phyloP scores from a whole-genome alignment of 805 yeast species.

The Ogataea paraovalis region DNA sequence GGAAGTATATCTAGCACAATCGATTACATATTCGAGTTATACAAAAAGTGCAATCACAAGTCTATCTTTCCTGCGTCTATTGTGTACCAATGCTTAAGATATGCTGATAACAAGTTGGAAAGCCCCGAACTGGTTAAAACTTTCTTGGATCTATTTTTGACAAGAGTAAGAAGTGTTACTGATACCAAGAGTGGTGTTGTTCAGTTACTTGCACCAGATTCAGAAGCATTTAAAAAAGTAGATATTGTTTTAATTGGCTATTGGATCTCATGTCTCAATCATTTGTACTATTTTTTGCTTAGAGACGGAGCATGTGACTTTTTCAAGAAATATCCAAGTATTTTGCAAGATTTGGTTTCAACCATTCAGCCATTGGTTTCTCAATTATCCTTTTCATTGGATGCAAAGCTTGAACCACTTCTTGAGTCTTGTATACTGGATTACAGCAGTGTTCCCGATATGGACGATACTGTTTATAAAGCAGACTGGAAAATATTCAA shows the following conservation, averaged over 20 bases:
- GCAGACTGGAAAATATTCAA: conserved; percentile 57
- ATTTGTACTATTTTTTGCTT: conserved; percentile 70
- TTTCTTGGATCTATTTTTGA: conserved; percentile 54
- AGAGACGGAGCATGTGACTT: conserved; percentile 55
- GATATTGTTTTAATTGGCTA: conserved; percentile 74
- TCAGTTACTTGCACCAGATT: conserved; percentile 9
- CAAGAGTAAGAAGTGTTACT: conserved; percentile 57
- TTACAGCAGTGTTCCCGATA: conserved; percentile 79
- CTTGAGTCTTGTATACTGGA: conserved; percentile 68
- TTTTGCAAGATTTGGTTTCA: conserved; percentile 55
- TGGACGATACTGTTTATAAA: conserved; percentile 64
- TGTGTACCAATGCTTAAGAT: conserved; percentile 65
- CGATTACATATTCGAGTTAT: conserved; percentile 43
- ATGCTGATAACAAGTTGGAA: conserved; percentile 55
- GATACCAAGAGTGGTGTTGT: conserved; percentile 59
- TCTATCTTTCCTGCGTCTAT: conserved; percentile 65
- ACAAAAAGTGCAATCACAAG: conserved; percentile 43
- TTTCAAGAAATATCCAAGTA: conserved; percentile 49
- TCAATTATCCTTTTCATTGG: conserved; percentile 64
- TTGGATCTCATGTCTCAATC: conserved; percentile 82
- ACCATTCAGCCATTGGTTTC: conserved; percentile 57
- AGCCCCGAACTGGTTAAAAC: conserved; percentile 54
- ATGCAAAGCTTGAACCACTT: conserved; percentile 51
- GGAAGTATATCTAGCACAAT: conserved; percentile 47
- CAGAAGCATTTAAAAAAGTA: conserved; percentile 33